Base-by-base conservation (phyloP, 345 rosid genomes). In the Salix suchowensis region DNA sequence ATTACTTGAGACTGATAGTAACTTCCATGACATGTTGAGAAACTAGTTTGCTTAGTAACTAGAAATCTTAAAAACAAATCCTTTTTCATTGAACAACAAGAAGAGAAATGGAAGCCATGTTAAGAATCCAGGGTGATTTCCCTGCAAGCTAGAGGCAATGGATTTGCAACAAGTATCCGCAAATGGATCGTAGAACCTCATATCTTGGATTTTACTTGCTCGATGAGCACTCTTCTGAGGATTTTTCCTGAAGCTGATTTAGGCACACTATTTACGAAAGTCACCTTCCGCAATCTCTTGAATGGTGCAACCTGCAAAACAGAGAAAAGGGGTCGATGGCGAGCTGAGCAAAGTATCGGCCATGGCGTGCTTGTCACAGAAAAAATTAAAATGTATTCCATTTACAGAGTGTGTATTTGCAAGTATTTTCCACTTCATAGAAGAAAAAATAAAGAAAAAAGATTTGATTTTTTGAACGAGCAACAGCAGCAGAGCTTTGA, bases 231-330 rank as follows among this genome's bases (percentile, higher is more conserved):
- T 79, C 94, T 86, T 80, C 98, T 89, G 70, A 96, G 84, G 74
- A 91, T 91, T 81, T 96, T 96, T 68, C 99, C 98, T 1, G 99
- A 83, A 32, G 85, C 90, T 2, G 98, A 91, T 83, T 90, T 93
- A 8, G 97, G 99, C 34, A 96, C 89, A 21, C 32, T 79, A 76
- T 78, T 84, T 58, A 86, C 79, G 80, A 94, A 96, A 46, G 90
- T 83, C 72, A 96, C 95, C 84, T 80, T 79, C 37, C 91, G 74
- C 72, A 94, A 65, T 82, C 89, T 89, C 83, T 94, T 96, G 82
- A 72, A 96, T 65, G 97, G 95, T 21, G 98, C 96, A 12, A 92
- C 97, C 99, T 94, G 87, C 48, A 68, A 37, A 32, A 70, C 28
- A 2, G 1, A 19, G 14, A 74, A 32, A 10, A 2, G 11, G 28